Evolutionary conservation across 495 filamentous ascomycete genomes (phyloP).

Genomic region (Penicillium fimorum): DNA sequence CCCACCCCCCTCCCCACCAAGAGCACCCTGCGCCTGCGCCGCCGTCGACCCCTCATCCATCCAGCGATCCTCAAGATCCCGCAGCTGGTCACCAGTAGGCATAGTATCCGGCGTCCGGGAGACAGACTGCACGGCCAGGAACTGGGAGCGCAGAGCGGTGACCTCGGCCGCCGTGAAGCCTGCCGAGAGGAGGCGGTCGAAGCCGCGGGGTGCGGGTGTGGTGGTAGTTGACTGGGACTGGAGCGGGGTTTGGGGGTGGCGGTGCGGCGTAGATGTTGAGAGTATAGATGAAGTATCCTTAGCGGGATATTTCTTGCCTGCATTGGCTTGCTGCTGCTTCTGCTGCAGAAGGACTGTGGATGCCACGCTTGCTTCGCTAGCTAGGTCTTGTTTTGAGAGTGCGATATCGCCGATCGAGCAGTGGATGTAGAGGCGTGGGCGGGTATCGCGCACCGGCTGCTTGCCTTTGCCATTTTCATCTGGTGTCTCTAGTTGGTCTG

Average conservation of each 20-base stretch:
- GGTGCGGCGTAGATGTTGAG: neutral
- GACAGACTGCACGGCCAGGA: slow-evolving; percentile 71
- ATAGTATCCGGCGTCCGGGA: slow-evolving; percentile 82
- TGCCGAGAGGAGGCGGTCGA: slow-evolving; percentile 77
- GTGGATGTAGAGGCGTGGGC: slow-evolving; percentile 72
- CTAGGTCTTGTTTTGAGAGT: slow-evolving; percentile 65
- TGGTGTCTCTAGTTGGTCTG: slow-evolving; percentile 27
- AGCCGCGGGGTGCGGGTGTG: slow-evolving; percentile 72
- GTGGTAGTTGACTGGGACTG: slow-evolving; percentile 37
- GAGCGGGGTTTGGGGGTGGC: slow-evolving; percentile 6
- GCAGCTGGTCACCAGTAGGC: slow-evolving; percentile 61
- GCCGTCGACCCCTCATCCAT: slow-evolving; percentile 69
- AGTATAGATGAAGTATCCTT: slow-evolving; percentile 11
- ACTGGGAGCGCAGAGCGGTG: slow-evolving; percentile 77
- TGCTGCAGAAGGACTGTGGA: slow-evolving; percentile 30
- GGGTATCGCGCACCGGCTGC: slow-evolving; percentile 44
- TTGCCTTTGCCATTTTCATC: slow-evolving; percentile 56
- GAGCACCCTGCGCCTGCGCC: slow-evolving; percentile 35
- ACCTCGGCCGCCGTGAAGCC: slow-evolving; percentile 83
- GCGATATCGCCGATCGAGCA: slow-evolving; percentile 73
- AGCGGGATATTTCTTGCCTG: neutral
- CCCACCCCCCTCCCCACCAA: slow-evolving; percentile 34
- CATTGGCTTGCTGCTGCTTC: slow-evolving; percentile 13
- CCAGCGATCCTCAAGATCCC: slow-evolving; percentile 83
- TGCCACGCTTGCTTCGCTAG: slow-evolving; percentile 59